Base-by-base conservation (phyloP, 805 yeast species). In the Barnettozyma vustinii region DNA sequence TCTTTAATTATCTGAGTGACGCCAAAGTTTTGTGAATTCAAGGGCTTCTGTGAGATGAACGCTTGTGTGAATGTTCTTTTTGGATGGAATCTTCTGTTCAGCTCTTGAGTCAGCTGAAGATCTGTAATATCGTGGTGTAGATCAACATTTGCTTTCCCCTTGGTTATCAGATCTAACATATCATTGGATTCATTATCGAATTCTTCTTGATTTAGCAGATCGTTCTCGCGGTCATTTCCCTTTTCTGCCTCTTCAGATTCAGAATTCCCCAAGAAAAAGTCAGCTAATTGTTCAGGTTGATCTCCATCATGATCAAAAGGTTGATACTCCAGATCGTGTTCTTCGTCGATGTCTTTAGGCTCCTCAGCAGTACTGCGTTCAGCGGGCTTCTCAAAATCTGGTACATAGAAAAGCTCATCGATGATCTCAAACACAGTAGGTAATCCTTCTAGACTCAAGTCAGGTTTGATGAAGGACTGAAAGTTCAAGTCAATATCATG, bases 381-480 rank as follows among this genome's bases (percentile, higher is more conserved):
- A 20, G 43, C 10, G 8, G 27, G 45, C 6, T 2, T n/a, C 9
- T 53, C 56, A 37, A 49, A 48, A 25, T 55, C 48, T 1, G 68
- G 66, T 1, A 55, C 54, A 18, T 45, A 64, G 59, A 67, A 66
- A 20, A 69, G 42, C 41, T 65, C 68, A 7, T 50, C 12, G 1
- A 66, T 36, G 1, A 62, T 37, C 16, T 68, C 66, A 48, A 68
- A 70, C 1, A 71, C 57, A 2, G 70, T 66, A 13, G 61, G 65
- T 5, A 67, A 56, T 0, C 48, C 42, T 0, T 58, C 52, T 9
- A 67, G 49, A 42, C 62, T 55, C 13, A 52, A 41, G 9, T 61
- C 51, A 13, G 58, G 49, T 8, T 59, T 51, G 1, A 66, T 33
- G 37, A 67, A 64, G 4, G 48, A 52, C 0, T 55, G 50, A 21